Conservation (phyloP, 2,329 filamentous ascomycete species). For the Pyrenochaeta sp. region DNA sequence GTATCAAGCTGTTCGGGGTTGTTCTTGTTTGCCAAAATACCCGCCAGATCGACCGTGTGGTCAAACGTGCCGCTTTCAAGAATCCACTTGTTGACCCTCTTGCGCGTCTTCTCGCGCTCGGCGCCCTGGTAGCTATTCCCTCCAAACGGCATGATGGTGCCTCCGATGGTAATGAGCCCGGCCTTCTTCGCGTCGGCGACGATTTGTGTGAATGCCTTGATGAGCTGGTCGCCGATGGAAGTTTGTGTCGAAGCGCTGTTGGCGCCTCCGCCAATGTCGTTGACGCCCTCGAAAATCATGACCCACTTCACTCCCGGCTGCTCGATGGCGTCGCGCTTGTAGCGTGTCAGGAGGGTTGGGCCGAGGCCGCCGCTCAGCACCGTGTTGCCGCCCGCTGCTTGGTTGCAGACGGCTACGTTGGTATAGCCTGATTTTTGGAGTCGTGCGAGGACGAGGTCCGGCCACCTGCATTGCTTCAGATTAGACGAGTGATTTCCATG, state of each 20-base stretch:
- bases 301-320: constrained; percentile 66
- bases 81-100: constrained; percentile 69
- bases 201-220: constrained; percentile 66
- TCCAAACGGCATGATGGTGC: constrained; percentile 71
- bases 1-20: constrained; percentile 55
- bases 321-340: constrained; percentile 69
- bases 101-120: constrained; percentile 62
- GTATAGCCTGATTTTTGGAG: constrained; percentile 51
- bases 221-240: constrained; percentile 59
- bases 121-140: constrained; percentile 51
- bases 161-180: constrained; percentile 61
- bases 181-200: constrained; percentile 49
- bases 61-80: constrained; percentile 64
- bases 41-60: constrained; percentile 68
- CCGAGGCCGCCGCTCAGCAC: constrained; percentile 69
- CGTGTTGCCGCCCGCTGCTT: constrained; percentile 72
- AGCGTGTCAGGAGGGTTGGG: constrained; percentile 65
- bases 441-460: constrained; percentile 52
- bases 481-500: not conserved
- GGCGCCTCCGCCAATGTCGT: constrained; percentile 65
- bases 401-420: constrained; percentile 66
- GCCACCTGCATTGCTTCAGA: constrained; percentile 63
- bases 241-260: constrained; percentile 55
- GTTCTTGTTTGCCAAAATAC: constrained; percentile 60
- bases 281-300: constrained; percentile 71